Conservation (phyloP, 2,329 filamentous ascomycete species). For the Fusarium marasasianum region DNA sequence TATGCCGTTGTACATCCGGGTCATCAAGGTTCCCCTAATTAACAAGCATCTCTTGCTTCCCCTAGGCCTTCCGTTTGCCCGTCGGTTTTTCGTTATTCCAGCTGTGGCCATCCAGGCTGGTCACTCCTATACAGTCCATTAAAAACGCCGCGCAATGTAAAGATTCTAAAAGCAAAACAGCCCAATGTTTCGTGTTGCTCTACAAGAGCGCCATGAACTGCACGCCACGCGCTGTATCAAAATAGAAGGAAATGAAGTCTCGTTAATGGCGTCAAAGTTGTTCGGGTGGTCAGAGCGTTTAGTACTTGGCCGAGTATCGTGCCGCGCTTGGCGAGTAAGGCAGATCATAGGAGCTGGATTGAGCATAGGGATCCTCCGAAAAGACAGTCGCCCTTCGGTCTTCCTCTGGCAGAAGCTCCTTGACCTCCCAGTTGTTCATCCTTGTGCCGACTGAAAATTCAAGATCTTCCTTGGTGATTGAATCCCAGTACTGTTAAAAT, state of each 20-base stretch:
- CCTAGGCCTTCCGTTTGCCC: constrained; percentile 3
- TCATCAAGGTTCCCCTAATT: constrained; percentile 19
- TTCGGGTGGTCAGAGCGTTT: constrained; percentile 10
- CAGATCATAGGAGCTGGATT: constrained; percentile 63
- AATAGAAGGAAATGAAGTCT: constrained; percentile 28
- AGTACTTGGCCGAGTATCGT: constrained; percentile 60
- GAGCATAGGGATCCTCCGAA: constrained; percentile 71
- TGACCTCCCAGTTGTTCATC: constrained; percentile 98
- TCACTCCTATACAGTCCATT: constrained; percentile 19
- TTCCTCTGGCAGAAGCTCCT: constrained; percentile 85
- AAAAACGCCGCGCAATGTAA: constrained; percentile 39
- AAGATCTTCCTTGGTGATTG: constrained; percentile 96
- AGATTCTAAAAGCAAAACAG: constrained; percentile 20
- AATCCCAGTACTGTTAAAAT: constrained; percentile 86
- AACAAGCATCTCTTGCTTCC: constrained; percentile 13
- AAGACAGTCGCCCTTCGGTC: constrained; percentile 80
- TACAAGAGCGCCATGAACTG: constrained; percentile 4
- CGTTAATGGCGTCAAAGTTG: constrained; percentile 28
- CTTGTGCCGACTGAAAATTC: constrained; percentile 97
- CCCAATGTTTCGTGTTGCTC: constrained; percentile 2
- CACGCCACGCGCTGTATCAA: constrained; percentile 19
- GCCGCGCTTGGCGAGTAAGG: constrained; percentile 57
- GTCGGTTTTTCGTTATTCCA: constrained; percentile 16
- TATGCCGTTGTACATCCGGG: constrained; percentile 4
- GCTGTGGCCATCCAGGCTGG: constrained; percentile 6